Evolutionary conservation across 164 flowering plant species (phyloP).

Genomic region (Vitis amurensis): DNA sequence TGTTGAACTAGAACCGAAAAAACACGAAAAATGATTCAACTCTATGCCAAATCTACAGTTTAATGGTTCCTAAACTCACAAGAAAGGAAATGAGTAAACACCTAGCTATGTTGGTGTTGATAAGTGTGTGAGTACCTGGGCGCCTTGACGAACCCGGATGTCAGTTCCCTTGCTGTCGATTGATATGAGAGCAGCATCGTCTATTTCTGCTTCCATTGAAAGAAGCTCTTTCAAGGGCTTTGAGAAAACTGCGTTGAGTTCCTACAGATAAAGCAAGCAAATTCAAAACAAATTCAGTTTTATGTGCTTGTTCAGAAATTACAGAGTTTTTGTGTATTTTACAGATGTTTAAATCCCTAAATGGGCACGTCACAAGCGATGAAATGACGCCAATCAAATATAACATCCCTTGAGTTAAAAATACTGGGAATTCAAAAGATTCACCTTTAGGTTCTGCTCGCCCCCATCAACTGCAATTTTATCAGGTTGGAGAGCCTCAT

Average conservation of each 20-base stretch:
- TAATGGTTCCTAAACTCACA: too few species aligned
- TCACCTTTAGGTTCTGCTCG: slow-evolving; percentile 90
- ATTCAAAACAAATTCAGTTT: neutral
- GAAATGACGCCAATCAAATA: too few species aligned
- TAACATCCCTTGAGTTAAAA: too few species aligned
- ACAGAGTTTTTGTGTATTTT: too few species aligned
- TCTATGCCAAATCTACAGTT: too few species aligned
- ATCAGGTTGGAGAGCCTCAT: slow-evolving; percentile 81
- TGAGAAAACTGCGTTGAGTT: slow-evolving; percentile 88
- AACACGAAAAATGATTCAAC: neutral
- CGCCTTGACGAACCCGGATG: slow-evolving; percentile 94
- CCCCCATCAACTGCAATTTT: slow-evolving; percentile 96
- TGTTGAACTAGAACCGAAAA: slow-evolving; percentile 64
- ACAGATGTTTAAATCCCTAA: too few species aligned
- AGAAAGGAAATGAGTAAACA: neutral
- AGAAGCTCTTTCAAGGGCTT: slow-evolving; percentile 82
- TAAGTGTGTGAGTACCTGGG: slow-evolving; percentile 55
- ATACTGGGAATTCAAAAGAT: neutral
- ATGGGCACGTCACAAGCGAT: too few species aligned
- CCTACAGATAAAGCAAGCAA: slow-evolving; percentile 36
- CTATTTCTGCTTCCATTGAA: slow-evolving; percentile 77
- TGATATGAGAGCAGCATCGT: slow-evolving; percentile 96
- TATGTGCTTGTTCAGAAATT: too few species aligned
- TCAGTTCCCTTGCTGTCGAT: slow-evolving; percentile 94
- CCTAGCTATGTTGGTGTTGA: too few species aligned